A percentile compares a stretch with the other conserved stretches of the same genome.
phyloP scores from a whole-genome alignment of 768 basidiomycete species.

The Daedalea quercina region DNA sequence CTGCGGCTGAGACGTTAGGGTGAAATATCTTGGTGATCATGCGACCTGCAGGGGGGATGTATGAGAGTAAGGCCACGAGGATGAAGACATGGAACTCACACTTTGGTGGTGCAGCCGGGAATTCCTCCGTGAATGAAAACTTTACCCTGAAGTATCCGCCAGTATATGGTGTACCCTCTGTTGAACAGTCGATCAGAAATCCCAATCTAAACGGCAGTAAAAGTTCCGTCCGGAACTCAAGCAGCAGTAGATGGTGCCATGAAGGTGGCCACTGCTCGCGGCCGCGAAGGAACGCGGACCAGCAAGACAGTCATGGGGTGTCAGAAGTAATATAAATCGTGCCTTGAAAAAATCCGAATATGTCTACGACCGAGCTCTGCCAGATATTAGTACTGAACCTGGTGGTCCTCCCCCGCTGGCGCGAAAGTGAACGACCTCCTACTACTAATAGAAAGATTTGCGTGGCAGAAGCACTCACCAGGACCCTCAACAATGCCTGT shows the following conservation, averaged over 20 bases:
- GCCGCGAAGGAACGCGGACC: too few relatives aligned
- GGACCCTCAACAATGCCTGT: slow-evolving; percentile 88
- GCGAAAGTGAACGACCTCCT: background rate
- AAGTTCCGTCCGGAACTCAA: too few relatives aligned
- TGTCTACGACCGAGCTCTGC: too few relatives aligned
- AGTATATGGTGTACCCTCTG: slow-evolving; percentile 63
- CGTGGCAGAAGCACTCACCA: slow-evolving; percentile 44
- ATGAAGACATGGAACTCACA: slow-evolving; percentile 48
- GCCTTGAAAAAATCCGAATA: too few relatives aligned
- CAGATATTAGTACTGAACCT: too few relatives aligned
- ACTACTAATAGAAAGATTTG: background rate
- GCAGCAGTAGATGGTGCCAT: too few relatives aligned
- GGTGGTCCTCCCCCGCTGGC: too few relatives aligned
- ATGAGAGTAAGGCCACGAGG: background rate
- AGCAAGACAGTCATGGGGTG: too few relatives aligned
- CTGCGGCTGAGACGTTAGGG: slow-evolving; percentile 84
- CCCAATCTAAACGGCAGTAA: too few relatives aligned
- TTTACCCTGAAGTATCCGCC: slow-evolving; percentile 69
- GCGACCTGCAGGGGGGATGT: slow-evolving; percentile 49
- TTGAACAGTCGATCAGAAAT: background rate
- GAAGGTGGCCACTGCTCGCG: too few relatives aligned
- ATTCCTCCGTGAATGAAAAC: slow-evolving; percentile 91
- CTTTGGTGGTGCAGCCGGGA: slow-evolving; percentile 90
- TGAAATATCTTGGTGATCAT: slow-evolving; percentile 95
- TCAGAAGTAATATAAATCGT: too few relatives aligned